Base-by-base conservation (phyloP, 768 basidiomycete genomes). In the Sporobolomyces phaffii region DNA sequence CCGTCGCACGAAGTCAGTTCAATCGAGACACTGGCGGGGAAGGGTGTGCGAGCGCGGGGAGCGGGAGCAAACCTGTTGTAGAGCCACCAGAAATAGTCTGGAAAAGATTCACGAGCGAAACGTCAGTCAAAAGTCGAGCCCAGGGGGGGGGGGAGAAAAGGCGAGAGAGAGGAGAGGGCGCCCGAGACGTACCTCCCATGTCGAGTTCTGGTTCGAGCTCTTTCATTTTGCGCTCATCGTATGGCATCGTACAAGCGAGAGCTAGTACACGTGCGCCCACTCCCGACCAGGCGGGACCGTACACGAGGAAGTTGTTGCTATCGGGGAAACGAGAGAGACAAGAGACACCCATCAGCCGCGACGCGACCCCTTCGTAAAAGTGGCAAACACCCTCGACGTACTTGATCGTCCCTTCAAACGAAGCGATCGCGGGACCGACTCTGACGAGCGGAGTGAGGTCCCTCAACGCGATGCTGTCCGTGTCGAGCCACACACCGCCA, bases 401-500 rank as follows among this genome's bases (percentile, higher is more conserved):
- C 54, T 56, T 56, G 22, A 43, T 41, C 15, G 40, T 43, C 2
- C 26, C 26, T 2, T 31, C 38, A n/a, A 29, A 56, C 2, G 54
- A 43, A 4, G 54, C 38, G 22, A 40, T 40, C 2, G 43, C 54
- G 14, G 65, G 59, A 0, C 65, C 65, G n/a, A 24, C 26, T 1
- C 58, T 50, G n/a, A 66, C 11, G 20, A 66, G 17, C 22, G 58
- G 58, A 40, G 65, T 66, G 22, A 66, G n/a, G 33, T 66, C 65
- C 20, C 59, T n/a, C 6, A 66, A 4, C 20, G 50, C 49, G 1
- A 60, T n/a, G 8, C 28, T 40, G 29, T 60, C 65, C 5, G 50
- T 51, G 38, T 60, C 65, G 8, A 66, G 34, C 65, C 65, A 66
- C 22, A 60, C 43, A n/a, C 65, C 65, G 3, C 65, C 65, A 38